Base-by-base conservation (phyloP, 139 green algal genomes). In the Micromonas commoda region DNA sequence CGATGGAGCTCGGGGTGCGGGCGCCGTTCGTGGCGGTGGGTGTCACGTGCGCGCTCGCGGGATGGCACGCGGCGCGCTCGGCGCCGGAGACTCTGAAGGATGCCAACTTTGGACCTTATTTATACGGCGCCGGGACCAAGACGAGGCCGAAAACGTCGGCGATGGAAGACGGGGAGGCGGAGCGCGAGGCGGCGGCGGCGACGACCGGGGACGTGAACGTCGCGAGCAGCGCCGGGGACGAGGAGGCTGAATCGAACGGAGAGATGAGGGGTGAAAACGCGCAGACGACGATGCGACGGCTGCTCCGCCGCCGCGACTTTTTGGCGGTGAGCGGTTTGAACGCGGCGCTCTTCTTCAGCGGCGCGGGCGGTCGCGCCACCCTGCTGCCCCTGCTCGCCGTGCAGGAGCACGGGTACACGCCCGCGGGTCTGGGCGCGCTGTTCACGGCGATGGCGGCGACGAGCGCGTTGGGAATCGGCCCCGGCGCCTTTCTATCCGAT, bases 391-490 rank as follows among this genome's bases (percentile, higher is more conserved):
- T 75, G 1, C 35, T 75, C 28, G 68, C 68, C 68, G 32, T n/a
- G 32, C 23, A 32, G 24, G 31, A 24, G 37, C 33, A 53, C 29
- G 68, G 68, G 2, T 63, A 61, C 21, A 61, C 37, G 0, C 37
- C 68, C 0, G 20, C 60, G 19, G 23, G 23, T 13, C 34, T 75
- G 0, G 68, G 68, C 37, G 21, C 26, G 37, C 19, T 75, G 23
- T 75, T 75, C 37, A 26, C 37, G 29, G 68, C 68, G 21, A 75
- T 75, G 68, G 68, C 68, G 2, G 38, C 33, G 68, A 75, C 68
- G 68, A 32, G 20, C 20, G 21, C 61, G 3, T 13, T 61, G 6
- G 68, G 68, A 16, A 16, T 75, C 37, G 68, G 20, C 0, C 68
- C 68, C 23, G 37, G 37, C 9, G 23, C 37, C 1, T 29, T 24